Conservation (phyloP, 352 stramenopile species). For the Globisporangium nodosum region DNA sequence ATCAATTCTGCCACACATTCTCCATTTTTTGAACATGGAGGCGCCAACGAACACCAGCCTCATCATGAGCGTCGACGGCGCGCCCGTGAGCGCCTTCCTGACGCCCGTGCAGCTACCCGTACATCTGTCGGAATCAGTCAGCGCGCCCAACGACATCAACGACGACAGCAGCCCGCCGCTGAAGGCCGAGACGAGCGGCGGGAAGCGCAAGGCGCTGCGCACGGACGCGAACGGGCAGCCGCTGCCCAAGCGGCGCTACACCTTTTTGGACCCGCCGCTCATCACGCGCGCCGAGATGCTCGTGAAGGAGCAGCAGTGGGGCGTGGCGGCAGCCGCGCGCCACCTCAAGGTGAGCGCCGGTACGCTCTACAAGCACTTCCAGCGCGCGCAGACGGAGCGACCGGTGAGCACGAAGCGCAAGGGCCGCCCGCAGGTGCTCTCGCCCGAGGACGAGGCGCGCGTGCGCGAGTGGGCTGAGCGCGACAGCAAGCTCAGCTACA, state of each 20-base stretch:
- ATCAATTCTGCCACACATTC: background rate
- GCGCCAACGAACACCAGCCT: background rate
- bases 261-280: constrained; percentile 7
- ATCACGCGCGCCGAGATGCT: constrained; percentile 9
- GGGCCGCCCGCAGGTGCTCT: constrained; percentile 5
- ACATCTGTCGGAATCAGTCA: background rate
- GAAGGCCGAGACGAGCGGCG: background rate
- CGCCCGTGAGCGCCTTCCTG: background rate
- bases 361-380: constrained; percentile 11
- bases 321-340: constrained; percentile 4
- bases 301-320: constrained; percentile 9
- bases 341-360: constrained; percentile 11
- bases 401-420: constrained; percentile 7
- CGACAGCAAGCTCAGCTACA: constrained; percentile 8
- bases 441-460: constrained; percentile 4
- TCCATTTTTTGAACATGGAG: background rate
- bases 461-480: constrained; percentile 4
- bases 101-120: background rate
- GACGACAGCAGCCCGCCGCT: background rate
- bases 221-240: background rate
- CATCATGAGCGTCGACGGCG: background rate
- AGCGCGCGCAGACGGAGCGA: constrained; percentile 4
- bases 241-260: constrained; percentile 5
- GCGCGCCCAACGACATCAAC: background rate
- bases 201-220: constrained; percentile 1